Conservation (phyloP, 2,329 filamentous ascomycete genomes). For the Botryotinia globosa region DNA sequence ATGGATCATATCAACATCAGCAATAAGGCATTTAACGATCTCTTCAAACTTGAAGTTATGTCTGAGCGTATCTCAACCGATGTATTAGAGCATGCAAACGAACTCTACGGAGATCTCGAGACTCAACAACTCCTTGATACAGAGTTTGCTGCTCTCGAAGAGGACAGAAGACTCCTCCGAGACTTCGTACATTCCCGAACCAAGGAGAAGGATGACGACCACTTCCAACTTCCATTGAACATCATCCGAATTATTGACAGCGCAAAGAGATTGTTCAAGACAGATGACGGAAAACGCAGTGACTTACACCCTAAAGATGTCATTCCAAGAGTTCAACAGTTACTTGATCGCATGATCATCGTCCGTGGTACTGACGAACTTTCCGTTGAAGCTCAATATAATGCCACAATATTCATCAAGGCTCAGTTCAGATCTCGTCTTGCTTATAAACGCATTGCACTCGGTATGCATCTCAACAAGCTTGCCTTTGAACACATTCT, state of each 20-base stretch:
- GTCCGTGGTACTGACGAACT: constrained; percentile 82
- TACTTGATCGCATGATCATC: constrained; percentile 76
- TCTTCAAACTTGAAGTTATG: constrained; percentile 87
- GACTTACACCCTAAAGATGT: constrained; percentile 87
- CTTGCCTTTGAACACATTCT: constrained; percentile 90
- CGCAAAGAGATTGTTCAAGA: constrained; percentile 85
- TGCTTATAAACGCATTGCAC: constrained; percentile 89
- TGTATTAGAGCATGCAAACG: constrained; percentile 79
- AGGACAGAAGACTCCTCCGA: constrained; percentile 75
- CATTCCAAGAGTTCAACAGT: constrained; percentile 70
- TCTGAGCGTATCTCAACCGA: constrained; percentile 58
- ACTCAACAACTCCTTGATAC: constrained; percentile 83
- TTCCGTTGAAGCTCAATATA: constrained; percentile 81
- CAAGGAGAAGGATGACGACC: constrained; percentile 72
- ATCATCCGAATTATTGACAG: constrained; percentile 86
- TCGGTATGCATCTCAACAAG: constrained; percentile 81
- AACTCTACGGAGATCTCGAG: constrained; percentile 82
- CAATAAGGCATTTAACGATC: constrained; percentile 71
- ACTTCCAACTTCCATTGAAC: constrained; percentile 90
- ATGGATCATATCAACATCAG: constrained; percentile 84
- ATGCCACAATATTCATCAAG: constrained; percentile 89
- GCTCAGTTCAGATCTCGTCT: constrained; percentile 83
- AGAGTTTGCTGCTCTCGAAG: constrained; percentile 76
- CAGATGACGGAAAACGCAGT: constrained; percentile 80
- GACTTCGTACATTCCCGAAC: constrained; percentile 51